These are phyloP conservation scores for Dendrocalamus sinicus DNA, from an alignment of 176 grass and related monocot genomes.

Conservation along the genomic window DNA sequence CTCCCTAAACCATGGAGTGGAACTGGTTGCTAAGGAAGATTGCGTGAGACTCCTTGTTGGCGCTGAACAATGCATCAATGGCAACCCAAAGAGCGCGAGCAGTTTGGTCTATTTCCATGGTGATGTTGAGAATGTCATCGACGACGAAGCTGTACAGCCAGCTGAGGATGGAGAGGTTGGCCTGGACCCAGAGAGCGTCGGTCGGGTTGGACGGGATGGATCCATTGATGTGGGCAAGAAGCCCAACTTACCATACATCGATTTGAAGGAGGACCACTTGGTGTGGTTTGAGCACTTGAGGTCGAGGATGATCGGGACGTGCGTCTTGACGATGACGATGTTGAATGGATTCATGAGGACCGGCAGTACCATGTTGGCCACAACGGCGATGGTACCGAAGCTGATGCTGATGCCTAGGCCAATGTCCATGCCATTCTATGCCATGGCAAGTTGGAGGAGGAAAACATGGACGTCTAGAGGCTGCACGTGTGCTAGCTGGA, in stretches of 20 bases:
- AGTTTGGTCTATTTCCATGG: background rate
- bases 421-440: no score
- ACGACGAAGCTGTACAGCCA: accelerated
- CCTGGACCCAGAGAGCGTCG: background rate
- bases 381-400: no score
- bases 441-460: no score
- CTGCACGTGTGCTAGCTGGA: no score
- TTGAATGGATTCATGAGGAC: background rate
- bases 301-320: background rate
- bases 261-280: background rate
- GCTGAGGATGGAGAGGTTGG: background rate
- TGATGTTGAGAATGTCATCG: background rate
- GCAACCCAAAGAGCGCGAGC: background rate
- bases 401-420: no score
- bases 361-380: no score
- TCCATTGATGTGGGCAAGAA: background rate
- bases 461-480: no score
- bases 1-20: background rate
- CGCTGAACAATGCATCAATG: background rate
- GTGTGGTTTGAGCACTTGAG: background rate
- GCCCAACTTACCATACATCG: background rate
- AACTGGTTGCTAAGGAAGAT: background rate
- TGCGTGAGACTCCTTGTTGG: background rate
- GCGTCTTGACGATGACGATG: background rate
- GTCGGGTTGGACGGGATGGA: background rate